phyloP scores from a whole-genome alignment of 2,329 filamentous ascomycete genomes.

The Fusarium dlaminii region DNA sequence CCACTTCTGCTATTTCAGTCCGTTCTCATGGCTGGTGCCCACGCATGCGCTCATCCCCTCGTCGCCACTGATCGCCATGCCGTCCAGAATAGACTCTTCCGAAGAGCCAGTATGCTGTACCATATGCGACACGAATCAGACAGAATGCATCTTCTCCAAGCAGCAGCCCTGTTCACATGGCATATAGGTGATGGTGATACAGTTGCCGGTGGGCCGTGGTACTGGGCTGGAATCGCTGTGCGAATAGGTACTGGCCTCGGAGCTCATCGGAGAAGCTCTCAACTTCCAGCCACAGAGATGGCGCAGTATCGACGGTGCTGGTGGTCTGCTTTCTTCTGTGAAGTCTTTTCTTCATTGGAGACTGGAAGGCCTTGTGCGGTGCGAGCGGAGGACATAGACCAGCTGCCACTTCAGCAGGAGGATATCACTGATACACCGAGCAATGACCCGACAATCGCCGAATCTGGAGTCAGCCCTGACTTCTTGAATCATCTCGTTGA shows the following conservation, averaged over 20 bases:
- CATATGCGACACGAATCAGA: constrained; percentile 42
- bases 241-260: constrained; percentile 36
- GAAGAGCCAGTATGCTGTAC: constrained; percentile 39
- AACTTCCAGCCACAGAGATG: constrained; percentile 33
- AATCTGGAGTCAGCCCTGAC: constrained; percentile 14
- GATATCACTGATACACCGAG: constrained; percentile 33
- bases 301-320: constrained; percentile 39
- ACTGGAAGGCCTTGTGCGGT: constrained; percentile 38
- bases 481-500: constrained; percentile 40
- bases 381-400: constrained; percentile 39
- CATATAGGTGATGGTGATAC: constrained; percentile 40
- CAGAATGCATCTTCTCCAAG: constrained; percentile 38
- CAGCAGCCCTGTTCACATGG: constrained; percentile 38
- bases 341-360: constrained; percentile 36
- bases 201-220: constrained; percentile 37
- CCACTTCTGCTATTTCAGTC: constrained; percentile 36
- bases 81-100: constrained; percentile 40
- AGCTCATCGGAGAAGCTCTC: constrained; percentile 31
- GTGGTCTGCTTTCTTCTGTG: constrained; percentile 40
- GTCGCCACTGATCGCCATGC: constrained; percentile 39
- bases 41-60: constrained; percentile 36
- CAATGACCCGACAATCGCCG: neutral
- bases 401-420: constrained; percentile 27
- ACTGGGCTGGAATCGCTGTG: constrained; percentile 39
- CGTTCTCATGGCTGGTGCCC: constrained; percentile 38